Percentiles rank a stretch among this genome's conserved stretches.
Evolutionary conservation across 2,329 filamentous ascomycete species (phyloP).

Genomic region (Alternaria triticimaculans): DNA sequence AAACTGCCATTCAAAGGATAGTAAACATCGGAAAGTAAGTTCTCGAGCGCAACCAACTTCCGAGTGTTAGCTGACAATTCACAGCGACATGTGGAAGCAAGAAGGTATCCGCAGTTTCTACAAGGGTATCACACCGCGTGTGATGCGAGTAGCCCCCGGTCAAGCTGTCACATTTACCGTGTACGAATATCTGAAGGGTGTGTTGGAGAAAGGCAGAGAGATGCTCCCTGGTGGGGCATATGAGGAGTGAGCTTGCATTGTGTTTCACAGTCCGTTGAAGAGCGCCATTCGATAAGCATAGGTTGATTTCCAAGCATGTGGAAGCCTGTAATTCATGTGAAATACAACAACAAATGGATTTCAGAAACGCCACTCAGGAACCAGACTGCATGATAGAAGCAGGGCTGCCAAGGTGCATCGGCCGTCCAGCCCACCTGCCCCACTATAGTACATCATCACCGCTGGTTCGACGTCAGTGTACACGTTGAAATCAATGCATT

Average conservation of each 20-base stretch:
- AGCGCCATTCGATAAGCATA: constrained; percentile 20
- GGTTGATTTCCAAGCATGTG: not conserved
- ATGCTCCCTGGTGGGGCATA: constrained; percentile 56
- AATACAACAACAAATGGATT: not conserved
- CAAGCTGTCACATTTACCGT: constrained; percentile 78
- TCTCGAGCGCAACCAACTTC: not conserved
- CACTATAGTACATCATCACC: constrained; percentile 18
- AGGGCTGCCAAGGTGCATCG: constrained; percentile 10
- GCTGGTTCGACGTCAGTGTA: constrained; percentile 13
- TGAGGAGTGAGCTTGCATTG: constrained; percentile 50
- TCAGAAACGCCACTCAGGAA: not conserved
- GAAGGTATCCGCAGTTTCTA: constrained; percentile 96
- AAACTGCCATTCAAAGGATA: constrained; percentile 82
- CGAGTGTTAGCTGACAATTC: constrained; percentile 11
- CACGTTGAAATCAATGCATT: constrained; percentile 3
- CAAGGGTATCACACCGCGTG: constrained; percentile 96
- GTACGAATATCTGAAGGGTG: constrained; percentile 59
- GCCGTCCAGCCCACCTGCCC: constrained; percentile 26
- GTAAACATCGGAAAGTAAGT: constrained; percentile 69
- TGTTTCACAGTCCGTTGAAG: not conserved
- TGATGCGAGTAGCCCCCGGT: constrained; percentile 96
- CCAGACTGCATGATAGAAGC: not conserved
- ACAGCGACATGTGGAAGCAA: constrained; percentile 68
- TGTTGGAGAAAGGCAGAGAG: constrained; percentile 57
- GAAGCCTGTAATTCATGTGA: not conserved